phyloP scores from a whole-genome alignment of 1,284 basidiomycete genomes.

The Porogramme epimiltina region DNA sequence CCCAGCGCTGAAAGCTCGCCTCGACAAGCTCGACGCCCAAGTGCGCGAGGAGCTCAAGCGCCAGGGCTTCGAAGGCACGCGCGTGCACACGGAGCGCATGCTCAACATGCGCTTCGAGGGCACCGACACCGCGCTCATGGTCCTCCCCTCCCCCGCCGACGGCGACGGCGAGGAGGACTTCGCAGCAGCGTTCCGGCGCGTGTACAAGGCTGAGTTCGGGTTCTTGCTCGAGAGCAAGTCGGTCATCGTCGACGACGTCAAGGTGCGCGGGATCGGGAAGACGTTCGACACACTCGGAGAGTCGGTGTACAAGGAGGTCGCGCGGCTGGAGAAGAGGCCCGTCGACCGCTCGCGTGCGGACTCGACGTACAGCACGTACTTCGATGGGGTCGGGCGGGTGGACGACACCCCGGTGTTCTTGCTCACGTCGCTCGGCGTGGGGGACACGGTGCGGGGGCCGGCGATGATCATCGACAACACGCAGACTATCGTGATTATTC shows the following conservation, averaged over 20 bases:
- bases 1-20: constrained; percentile 55
- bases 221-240: constrained; percentile 83
- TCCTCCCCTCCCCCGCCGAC: constrained; percentile 58
- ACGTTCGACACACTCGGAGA: constrained; percentile 85
- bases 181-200: constrained; percentile 74
- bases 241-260: constrained; percentile 90
- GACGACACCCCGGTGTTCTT: constrained; percentile 80
- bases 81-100: constrained; percentile 78
- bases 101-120: constrained; percentile 93
- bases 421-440: constrained; percentile 65
- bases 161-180: constrained; percentile 72
- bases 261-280: constrained; percentile 86
- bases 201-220: constrained; percentile 87
- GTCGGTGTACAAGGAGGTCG: constrained; percentile 78
- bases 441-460: constrained; percentile 77
- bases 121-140: constrained; percentile 92
- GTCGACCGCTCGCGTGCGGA: constrained; percentile 50
- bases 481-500: constrained; percentile 86
- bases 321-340: constrained; percentile 43
- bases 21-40: constrained; percentile 68
- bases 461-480: constrained; percentile 92
- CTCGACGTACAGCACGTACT: constrained; percentile 71
- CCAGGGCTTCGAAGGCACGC: constrained; percentile 80
- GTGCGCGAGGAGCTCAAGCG: constrained; percentile 67
- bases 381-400: constrained; percentile 74